Base-by-base conservation (phyloP, 805 yeast genomes). In the Blastobotrys muscicola region DNA sequence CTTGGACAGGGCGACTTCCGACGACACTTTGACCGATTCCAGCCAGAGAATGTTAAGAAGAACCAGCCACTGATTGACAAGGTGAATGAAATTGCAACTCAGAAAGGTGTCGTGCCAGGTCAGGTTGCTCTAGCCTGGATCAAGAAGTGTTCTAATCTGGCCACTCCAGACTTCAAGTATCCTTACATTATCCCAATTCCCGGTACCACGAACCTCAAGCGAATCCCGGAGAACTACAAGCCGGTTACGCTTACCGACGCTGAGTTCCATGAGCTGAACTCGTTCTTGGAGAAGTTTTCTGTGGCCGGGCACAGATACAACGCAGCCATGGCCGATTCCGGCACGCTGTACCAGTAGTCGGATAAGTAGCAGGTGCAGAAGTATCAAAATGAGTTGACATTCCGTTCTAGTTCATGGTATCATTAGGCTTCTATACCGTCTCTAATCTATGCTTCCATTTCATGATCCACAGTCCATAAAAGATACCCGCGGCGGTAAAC, bases 171-270 rank as follows among this genome's bases (percentile, higher is more conserved):
- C 45, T 66, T 67, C 45, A 20, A 20, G 26, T 20, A 20, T 6
- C 74, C 87, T 20, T 68, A 64, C 46, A 69, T 85, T 36, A 56
- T 87, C 38, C 94, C 95, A 30, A 82, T 87, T 58, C 95, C 96
- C 14, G 80, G 89, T 42, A 80, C 85, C 2, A 72, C 86, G 5
- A 73, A 79, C 33, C 59, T 65, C 3, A 66, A 61, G 8, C 78
- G 85, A 59, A 76, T 82, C 12, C 67, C 69, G 38, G 82, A 76
- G 57, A 87, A 85, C 63, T 67, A 74, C 50, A 62, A 67, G 3
- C 49, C 38, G 5, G 46, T 52, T 4, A 59, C 39, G 52, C 74
- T 86, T 43, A 58, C 77, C 2, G 78, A 73, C n/a, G 73, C 58
- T 0, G 86, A 82, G 45, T 71, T 82, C 50, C 61, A 62, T 0